Evolutionary conservation across 441 rosid species (phyloP), one percentile per base, ranked within the genome.

Genomic region (Pelargonium cotyledonis): DNA sequence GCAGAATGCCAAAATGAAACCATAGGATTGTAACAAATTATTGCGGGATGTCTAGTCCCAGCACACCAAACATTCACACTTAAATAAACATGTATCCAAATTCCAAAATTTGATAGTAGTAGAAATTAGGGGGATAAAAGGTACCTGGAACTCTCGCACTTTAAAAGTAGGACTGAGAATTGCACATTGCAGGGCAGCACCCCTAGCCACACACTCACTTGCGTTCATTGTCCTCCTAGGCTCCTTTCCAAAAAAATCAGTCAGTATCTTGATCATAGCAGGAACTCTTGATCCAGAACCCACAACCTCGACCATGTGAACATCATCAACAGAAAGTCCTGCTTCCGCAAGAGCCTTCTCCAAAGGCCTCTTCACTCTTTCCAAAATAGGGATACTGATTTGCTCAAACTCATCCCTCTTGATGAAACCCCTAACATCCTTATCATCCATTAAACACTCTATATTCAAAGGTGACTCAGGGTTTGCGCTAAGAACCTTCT

Each of bases 161-260:
- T 92, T 92, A 55, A 95, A 95, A 5, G 98, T 92, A 1, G 98
- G 99, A 70, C 99, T 95, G 60, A 95, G 93, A 65, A 95, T 92
- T 4, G 99, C 99, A 84, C 99, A 95, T 74, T 95, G 81, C 77
- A 95, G 79, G 66, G 98, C 98, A 75, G 88, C 85, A 0, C 99
- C 99, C 70, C 89, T 86, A 0, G 98, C 85, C 53, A 95, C 99
- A 81, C 98, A 92, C 84, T 95, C 99, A 73, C 97, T 95, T 1
- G 99, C 97, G 78, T 95, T 95, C 98, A 95, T 90, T 14, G 98
- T 90, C 14, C 97, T 88, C 74, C 97, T 85, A 9, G 97, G 98
- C 79, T 92, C 99, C 82, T 92, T 95, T 2, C 98, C 97, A 66
- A 95, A 95, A 77, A 95, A 89, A 62, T 92, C 98, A 0, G 93